Conservation (phyloP, 164 flowering plant species). For the Tinospora cordifolia region DNA sequence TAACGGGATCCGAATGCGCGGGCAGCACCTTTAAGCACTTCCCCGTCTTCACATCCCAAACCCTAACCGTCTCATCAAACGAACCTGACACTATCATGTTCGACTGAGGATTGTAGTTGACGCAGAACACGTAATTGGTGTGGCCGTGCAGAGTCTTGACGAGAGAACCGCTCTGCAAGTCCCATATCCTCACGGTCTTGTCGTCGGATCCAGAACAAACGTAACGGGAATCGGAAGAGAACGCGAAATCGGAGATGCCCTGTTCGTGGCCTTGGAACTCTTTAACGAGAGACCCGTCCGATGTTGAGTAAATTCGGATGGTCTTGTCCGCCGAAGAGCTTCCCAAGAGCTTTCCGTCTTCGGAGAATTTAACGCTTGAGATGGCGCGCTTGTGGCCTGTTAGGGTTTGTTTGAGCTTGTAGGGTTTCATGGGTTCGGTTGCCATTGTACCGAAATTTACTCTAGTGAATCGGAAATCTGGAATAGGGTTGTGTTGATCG, state of each 20-base stretch:
- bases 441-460: background rate
- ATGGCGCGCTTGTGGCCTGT: slow-evolving; percentile 66
- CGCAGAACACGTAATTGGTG: slow-evolving; percentile 92
- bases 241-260: slow-evolving; percentile 86
- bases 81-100: slow-evolving; percentile 85
- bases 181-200: slow-evolving; percentile 76
- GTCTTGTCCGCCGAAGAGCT: slow-evolving; percentile 87
- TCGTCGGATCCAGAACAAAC: slow-evolving; percentile 89
- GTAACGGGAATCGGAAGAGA: slow-evolving; percentile 73
- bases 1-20: slow-evolving; percentile 93
- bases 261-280: slow-evolving; percentile 54
- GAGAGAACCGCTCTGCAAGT: slow-evolving; percentile 45
- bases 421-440: slow-evolving; percentile 29
- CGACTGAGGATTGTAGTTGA: slow-evolving; percentile 77
- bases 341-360: slow-evolving; percentile 68
- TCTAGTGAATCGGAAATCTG: too few relatives aligned
- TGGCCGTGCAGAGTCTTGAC: slow-evolving; percentile 75
- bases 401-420: slow-evolving; percentile 62
- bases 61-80: slow-evolving; percentile 90
- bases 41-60: slow-evolving; percentile 91
- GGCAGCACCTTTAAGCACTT: slow-evolving; percentile 89
- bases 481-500: too few relatives aligned
- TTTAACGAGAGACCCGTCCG: slow-evolving; percentile 34
- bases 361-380: slow-evolving; percentile 88
- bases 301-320: slow-evolving; percentile 42